Evolutionary conservation across 1,139 yeast genomes (phyloP), one percentile per base, ranked within the genome.

Genomic region (Blastobotrys capitulatus): DNA sequence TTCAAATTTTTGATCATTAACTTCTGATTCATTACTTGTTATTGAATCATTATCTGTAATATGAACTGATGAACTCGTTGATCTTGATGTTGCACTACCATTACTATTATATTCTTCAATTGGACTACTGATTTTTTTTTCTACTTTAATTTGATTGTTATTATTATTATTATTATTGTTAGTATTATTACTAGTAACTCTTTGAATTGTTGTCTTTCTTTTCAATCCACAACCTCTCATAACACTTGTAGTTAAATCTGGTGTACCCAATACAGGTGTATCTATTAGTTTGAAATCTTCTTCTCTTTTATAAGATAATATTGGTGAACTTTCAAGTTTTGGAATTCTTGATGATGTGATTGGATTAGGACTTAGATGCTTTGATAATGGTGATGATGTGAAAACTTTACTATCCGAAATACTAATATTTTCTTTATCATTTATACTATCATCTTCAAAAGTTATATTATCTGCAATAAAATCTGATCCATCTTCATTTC

Each of bases 401-500:
- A 49, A 31, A n/a, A 49, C 41, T 12, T 49, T 49, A 19, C 45
- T 42, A 16, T 44, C 43, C 1, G 52, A 50, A 12, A 29, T 29
- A 9, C 32, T 29, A 29, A 29, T 34, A 2, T 29, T 29, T 29
- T 10, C n/a, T 12, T 13, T 13, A 13, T 29, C 32, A 29, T 29
- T 29, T 4, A 12, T 3, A 6, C 5, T 3, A 29, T 46, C 47
- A 9, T 46, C 47, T 7, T n/a, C 25, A n/a, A 46, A 4, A 15
- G 20, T 29, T 18, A 44, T 36, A 31, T 46, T 46, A 25, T 46
- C 52, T 37, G 58, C 46, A 8, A 65, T 56, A 44, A 65, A 47
- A 49, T 66, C 69, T 4, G 65, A 46, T 27, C 69, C 70, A 55
- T 66, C 70, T 29, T 44, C 40, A 37, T 60, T 57, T 25, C 61